Conservation (phyloP, 1,284 basidiomycete genomes). For the Ceratobasidium sp. region DNA sequence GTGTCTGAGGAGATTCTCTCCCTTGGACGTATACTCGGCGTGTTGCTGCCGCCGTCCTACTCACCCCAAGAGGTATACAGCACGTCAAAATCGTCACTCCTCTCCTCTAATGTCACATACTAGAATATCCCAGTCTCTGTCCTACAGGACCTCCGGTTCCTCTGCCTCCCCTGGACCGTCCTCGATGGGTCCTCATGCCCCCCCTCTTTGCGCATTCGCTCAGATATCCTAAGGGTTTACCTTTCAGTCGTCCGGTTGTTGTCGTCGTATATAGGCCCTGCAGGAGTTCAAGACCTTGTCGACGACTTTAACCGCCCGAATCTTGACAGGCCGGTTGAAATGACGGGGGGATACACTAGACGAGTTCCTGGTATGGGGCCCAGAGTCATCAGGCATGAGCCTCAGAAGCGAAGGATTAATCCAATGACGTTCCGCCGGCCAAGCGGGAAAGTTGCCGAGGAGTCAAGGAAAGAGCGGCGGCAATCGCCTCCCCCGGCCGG, state of each 20-base stretch:
- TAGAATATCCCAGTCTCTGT: not conserved
- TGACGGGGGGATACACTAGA: slow-evolving; percentile 1
- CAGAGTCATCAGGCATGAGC: not conserved
- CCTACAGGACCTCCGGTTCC: slow-evolving; percentile 10
- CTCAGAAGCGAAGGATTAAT: not conserved
- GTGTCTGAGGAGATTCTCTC: slow-evolving; percentile 17
- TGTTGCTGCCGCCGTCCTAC: not conserved
- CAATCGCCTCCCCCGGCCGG: not conserved
- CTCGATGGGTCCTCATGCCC: not conserved
- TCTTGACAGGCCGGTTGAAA: not conserved
- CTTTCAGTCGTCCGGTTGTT: slow-evolving; percentile 4
- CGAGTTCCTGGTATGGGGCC: slow-evolving; percentile 28
- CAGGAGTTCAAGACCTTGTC: slow-evolving; percentile 18
- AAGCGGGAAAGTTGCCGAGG: not conserved
- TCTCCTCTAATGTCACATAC: not conserved
- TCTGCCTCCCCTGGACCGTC: not conserved
- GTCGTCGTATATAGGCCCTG: not conserved
- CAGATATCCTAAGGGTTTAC: slow-evolving; percentile 12
- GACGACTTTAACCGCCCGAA: slow-evolving; percentile 18
- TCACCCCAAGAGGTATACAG: not conserved
- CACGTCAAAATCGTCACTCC: not conserved
- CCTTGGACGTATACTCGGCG: slow-evolving; percentile 10
- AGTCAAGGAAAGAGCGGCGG: too few species aligned
- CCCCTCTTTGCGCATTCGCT: not conserved
- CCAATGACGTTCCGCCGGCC: not conserved